Evolutionary conservation across 164 flowering plant genomes (phyloP), one percentile per base, ranked within the genome.

Genomic region (Vitis labrusca): DNA sequence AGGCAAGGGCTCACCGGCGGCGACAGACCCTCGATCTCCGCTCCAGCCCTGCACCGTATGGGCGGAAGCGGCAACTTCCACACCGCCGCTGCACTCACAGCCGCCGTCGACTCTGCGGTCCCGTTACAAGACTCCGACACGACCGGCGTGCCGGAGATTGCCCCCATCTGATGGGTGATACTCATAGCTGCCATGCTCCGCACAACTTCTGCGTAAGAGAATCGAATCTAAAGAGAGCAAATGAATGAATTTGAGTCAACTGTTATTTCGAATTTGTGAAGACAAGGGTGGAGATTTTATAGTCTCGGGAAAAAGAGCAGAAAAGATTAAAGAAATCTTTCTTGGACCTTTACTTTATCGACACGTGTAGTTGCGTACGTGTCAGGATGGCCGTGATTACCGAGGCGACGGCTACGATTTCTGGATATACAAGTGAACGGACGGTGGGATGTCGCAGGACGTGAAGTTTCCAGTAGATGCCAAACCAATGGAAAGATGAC

Each of bases 1-100:
- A 83, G 50, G 73, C 82, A 64, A 4, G 94, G 94, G 58, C 88
- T 89, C 64, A 88, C 0, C 59, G 94, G 97, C 63, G 93, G 94
- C 7, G 98, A 80, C 2, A 79, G 13, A 9, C 62, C 70, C 16
- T 82, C 88, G 0, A 62, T 13, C 2, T 77, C 50, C 23, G 8
- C 9, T 81, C 85, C 10, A 73, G 63, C 78, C 14, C 79, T 66
- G 72, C 89, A 84, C 9, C 87, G 79, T 12, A 90, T 65, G 16
- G 61, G 72, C 60, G 89, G 12, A 9, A 73, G 11, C 59, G 79
- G 81, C 0, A 91, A 17, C 61, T 77, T 85, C 91, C 93, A 81
- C 51, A 80, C 68, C 37, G 84, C 72, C 50, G 88, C 71, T 3
- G 86, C 72, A 17, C 55, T 75, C 12, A 78, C 71, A 37, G 77